phyloP scores from a whole-genome alignment of 148 eudicot genomes.

The Nepenthes gracilis region DNA sequence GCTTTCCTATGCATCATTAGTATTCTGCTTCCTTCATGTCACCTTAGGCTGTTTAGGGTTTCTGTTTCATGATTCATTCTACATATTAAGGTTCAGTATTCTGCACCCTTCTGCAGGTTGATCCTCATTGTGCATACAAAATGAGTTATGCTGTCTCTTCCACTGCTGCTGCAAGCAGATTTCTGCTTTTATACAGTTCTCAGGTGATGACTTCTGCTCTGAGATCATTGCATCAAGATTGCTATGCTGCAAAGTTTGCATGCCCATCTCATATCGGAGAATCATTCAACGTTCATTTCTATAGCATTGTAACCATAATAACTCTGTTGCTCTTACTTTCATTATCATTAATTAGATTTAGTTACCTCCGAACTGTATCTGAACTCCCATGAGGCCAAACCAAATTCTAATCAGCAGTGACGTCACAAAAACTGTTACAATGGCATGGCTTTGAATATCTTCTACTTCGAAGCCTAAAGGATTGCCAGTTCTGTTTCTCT shows the following conservation, averaged over 20 bases:
- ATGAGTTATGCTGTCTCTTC: conserved; percentile 48
- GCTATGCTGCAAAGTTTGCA: background rate
- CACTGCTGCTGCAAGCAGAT: conserved; percentile 68
- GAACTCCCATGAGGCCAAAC: no score
- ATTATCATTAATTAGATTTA: no score
- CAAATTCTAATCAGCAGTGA: no score
- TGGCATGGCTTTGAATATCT: no score
- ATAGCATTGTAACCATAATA: no score
- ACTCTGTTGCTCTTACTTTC: no score
- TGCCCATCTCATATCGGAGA: no score
- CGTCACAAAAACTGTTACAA: no score
- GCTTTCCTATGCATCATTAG: background rate
- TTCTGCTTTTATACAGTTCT: conserved; percentile 62
- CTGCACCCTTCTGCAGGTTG: conserved; percentile 44
- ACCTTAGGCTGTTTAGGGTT: background rate
- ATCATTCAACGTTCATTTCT: no score
- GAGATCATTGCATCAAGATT: background rate
- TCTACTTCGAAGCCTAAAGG: no score
- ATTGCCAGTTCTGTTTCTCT: no score
- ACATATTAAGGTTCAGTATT: conserved; percentile 4
- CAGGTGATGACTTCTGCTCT: conserved; percentile 41
- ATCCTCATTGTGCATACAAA: conserved; percentile 91
- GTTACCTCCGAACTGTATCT: no score
- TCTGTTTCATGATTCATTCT: background rate
- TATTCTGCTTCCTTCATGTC: background rate